Evolutionary conservation across 495 filamentous ascomycete genomes (phyloP), one percentile per base, ranked within the genome.

Genomic region (Tuber aestivum): DNA sequence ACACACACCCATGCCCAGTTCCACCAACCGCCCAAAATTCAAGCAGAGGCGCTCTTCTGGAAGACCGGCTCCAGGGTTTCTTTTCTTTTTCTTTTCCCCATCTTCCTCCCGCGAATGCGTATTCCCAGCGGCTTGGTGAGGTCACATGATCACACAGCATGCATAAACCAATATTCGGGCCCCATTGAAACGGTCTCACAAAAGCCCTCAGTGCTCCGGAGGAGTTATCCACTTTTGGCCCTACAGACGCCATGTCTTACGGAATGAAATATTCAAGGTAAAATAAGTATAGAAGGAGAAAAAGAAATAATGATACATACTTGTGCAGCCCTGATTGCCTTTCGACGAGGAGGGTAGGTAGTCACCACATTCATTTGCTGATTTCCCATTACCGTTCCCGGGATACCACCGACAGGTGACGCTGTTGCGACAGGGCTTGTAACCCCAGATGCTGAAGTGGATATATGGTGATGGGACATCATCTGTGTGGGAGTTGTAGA

Each of bases 281-380:
- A 74, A 69, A 18, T 35, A 41, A 48, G 27, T 74, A 27, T 32
- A 1, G 5, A 35, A 72, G 5, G 37, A 44, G 71, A 45, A 65
- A 77, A n/a, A 44, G 45, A 41, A 61, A 61, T 18, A 32, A 74
- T 16, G 71, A 69, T 75, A 79, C 75, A 69, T 82, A 83, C 81
- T 70, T 83, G 82, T 70, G 82, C 82, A 74, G 82, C 82, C 76
- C 82, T 79, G 40, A 83, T 83, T 35, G 82, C 82, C 81, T 83
- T 83, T 45, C 82, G 77, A 41, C 81, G 81, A 16, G 82, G 82
- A 56, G 82, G 82, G 74, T 83, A 83, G 27, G 82, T 83, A 35
- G 82, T 83, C 37, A 83, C 82, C n/a, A 75, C 79, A 20, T 76
- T 76, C 79, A 79, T 79, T 20, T 73, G 73, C 44, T 74, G 78